phyloP scores from a whole-genome alignment of 805 yeast species.

The Wickerhamomyces chaumierensis region DNA sequence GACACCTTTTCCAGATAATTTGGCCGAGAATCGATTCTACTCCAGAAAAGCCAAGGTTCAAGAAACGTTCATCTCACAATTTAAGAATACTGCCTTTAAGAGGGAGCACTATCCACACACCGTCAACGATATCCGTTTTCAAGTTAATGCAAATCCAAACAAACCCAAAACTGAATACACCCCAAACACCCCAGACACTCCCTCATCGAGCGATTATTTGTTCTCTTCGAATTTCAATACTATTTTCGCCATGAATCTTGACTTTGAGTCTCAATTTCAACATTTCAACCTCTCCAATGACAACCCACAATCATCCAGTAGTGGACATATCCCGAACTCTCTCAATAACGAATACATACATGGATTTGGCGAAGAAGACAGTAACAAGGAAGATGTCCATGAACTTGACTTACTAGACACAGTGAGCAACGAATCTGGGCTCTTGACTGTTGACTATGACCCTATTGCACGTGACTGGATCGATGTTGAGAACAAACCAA shows the following conservation, averaged over 20 bases:
- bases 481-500: not conserved
- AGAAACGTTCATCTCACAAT: constrained; percentile 9
- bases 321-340: too few species aligned
- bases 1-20: constrained; percentile 12
- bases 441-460: not conserved
- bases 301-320: too few species aligned
- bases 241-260: constrained; percentile 4
- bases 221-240: constrained; percentile 10
- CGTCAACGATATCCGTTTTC: not conserved
- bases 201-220: too few species aligned
- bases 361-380: too few species aligned
- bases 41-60: constrained; percentile 13
- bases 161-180: too few species aligned
- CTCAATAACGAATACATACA: too few species aligned
- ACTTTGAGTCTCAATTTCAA: not conserved
- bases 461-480: not conserved
- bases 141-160: too few species aligned
- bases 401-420: not conserved
- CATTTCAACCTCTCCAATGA: too few species aligned
- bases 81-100: constrained; percentile 6
- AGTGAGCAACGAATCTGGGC: not conserved
- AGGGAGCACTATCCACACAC: constrained; percentile 14
- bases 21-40: constrained; percentile 8
- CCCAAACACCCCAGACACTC: too few species aligned
- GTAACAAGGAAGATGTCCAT: not conserved